Base-by-base conservation (phyloP, 768 basidiomycete genomes). In the Gelatoporia subvermispora region DNA sequence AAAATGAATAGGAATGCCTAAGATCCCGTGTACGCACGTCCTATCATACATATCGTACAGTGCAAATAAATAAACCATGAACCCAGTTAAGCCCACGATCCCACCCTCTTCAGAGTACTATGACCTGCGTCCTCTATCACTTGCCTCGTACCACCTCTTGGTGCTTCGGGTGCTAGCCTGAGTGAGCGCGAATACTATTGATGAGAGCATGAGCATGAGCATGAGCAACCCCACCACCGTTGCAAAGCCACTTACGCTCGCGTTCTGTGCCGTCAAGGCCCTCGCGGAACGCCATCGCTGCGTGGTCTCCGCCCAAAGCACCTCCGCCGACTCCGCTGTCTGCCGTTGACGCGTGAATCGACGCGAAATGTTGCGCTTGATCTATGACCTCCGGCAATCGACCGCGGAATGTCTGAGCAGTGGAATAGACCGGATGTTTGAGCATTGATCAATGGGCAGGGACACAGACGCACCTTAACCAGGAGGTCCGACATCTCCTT, bases 221-320 rank as follows among this genome's bases (percentile, higher is more conserved):
- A 35, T 22, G n/a, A 55, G 56, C 48, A 31, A 24, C 40, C 28
- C 41, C 21, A 11, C 25, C 24, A 35, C n/a, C 20, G 47, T 43
- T 11, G 15, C 47, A 45, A 41, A 18, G 17, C 39, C n/a, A 73
- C 84, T 74, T 63, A 95, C 93, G 57, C 72, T 95, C 92, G 54
- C 94, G 78, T 64, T 97, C 93, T 13, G 89, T 90, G n/a, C 79
- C 82, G 47, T 97, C 93, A 51, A 97, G 77, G 1, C 93, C 94
- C 64, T 95, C 93, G 55, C 91, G 74, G 60, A 97, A 97, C 11
- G 78, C 70, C 54, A 87, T 84, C 5, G 88, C 81, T 1, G 70
- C 62, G 53, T 85, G 83, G 13, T 75, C 79, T 7, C 72, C 69
- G 10, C 73, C 64, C 3, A 77, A 70, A 3, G 77, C 75, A 10